phyloP scores from a whole-genome alignment of 148 eudicot genomes.

The Linanthus parryae region DNA sequence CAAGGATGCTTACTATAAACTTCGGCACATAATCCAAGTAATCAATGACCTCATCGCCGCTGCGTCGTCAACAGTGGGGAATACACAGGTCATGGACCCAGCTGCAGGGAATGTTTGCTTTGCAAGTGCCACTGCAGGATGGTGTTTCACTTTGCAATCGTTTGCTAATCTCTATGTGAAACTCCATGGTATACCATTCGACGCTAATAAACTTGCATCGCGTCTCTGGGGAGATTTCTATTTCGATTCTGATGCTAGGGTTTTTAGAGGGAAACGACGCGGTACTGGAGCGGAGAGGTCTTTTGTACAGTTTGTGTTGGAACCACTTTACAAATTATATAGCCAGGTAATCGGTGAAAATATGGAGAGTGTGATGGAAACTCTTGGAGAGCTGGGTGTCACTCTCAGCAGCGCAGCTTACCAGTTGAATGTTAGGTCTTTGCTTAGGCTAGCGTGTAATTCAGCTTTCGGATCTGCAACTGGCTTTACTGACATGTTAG shows the following conservation, averaged over 20 bases:
- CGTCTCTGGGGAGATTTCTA: conserved; percentile 97
- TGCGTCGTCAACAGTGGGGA: conserved; percentile 80
- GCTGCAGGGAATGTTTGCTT: conserved; percentile 90
- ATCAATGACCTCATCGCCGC: conserved; percentile 80
- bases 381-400: conserved; percentile 90
- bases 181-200: conserved; percentile 88
- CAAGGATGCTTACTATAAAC: conserved; percentile 92
- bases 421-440: conserved; percentile 82
- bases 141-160: conserved; percentile 95
- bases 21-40: conserved; percentile 82
- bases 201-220: conserved; percentile 83
- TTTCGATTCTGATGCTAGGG: conserved; percentile 66
- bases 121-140: conserved; percentile 95
- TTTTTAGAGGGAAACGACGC: conserved; percentile 60
- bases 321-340: conserved; percentile 91
- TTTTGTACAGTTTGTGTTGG: conserved; percentile 93
- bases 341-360: conserved; percentile 99
- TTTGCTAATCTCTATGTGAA: conserved; percentile 94
- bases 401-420: conserved; percentile 90
- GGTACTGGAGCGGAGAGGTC: conserved; percentile 82
- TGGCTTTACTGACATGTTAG: conserved; percentile 98
- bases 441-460: conserved; percentile 93
- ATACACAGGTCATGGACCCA: conserved; percentile 81
- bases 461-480: conserved; percentile 96
- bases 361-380: conserved; percentile 91